Evolutionary conservation across 2,329 filamentous ascomycete genomes (phyloP).

Genomic region (Monilinia fructigena): DNA sequence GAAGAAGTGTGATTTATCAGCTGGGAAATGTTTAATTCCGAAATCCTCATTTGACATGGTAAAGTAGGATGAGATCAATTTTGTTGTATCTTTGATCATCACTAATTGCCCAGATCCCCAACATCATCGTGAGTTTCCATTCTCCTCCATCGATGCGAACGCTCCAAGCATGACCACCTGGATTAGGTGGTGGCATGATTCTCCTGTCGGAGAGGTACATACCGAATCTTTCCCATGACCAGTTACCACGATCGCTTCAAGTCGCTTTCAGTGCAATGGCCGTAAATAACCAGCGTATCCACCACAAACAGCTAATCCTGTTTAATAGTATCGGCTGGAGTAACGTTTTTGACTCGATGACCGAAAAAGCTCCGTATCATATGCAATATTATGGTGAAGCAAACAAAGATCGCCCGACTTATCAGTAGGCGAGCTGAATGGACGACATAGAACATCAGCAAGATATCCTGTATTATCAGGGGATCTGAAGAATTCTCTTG

Average conservation of each 20-base stretch:
- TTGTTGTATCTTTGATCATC: slow-evolving; percentile 57
- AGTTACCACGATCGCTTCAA: slow-evolving; percentile 71
- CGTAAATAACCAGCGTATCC: slow-evolving; percentile 84
- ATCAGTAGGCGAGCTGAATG: slow-evolving; percentile 80
- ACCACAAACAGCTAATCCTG: slow-evolving; percentile 83
- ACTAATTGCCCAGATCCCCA: slow-evolving; percentile 82
- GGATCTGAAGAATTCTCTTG: slow-evolving; percentile 63
- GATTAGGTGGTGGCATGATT: slow-evolving; percentile 59
- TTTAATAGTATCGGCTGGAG: slow-evolving; percentile 69
- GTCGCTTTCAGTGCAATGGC: slow-evolving; percentile 74
- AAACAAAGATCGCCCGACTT: slow-evolving; percentile 89
- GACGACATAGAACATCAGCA: slow-evolving; percentile 72
- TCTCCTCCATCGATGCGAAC: slow-evolving; percentile 80
- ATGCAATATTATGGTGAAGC: slow-evolving; percentile 90
- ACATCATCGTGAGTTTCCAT: slow-evolving; percentile 87
- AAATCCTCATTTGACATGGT: slow-evolving; percentile 72
- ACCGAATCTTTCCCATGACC: slow-evolving; percentile 87
- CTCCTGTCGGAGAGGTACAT: slow-evolving; percentile 59
- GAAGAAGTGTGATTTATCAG: slow-evolving; percentile 67
- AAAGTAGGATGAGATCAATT: slow-evolving; percentile 65
- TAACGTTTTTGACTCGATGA: slow-evolving; percentile 63
- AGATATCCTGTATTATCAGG: slow-evolving; percentile 68
- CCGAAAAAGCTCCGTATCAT: slow-evolving; percentile 82
- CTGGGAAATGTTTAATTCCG: slow-evolving; percentile 75
- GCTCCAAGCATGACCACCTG: slow-evolving; percentile 83